Evolutionary conservation across 73 alveolate species (phyloP).

Genomic region (Effrenium voratum): DNA sequence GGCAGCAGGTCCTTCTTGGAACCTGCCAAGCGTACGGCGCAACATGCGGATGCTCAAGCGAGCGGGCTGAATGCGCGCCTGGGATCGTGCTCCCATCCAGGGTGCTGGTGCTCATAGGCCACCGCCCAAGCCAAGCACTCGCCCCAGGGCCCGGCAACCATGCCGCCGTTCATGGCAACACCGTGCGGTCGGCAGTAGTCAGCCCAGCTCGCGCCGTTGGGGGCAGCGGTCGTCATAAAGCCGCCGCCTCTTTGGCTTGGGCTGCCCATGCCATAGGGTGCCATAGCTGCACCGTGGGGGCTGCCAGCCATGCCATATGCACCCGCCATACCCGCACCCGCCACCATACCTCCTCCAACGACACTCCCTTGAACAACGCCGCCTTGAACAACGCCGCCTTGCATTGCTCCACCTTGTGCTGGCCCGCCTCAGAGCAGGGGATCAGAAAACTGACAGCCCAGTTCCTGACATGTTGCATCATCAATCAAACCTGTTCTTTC

Average conservation of each 20-base stretch:
- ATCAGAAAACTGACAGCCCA: not conserved
- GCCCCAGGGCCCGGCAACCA: conserved; percentile 70
- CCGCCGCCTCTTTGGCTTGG: no score
- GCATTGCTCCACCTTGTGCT: no score
- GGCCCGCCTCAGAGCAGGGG: no score
- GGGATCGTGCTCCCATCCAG: conserved; percentile 76
- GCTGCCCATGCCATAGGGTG: no score
- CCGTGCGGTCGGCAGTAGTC: conserved; percentile 33
- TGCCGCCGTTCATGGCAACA: not conserved
- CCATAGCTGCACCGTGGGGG: not conserved
- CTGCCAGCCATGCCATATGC: no score
- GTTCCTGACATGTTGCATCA: not conserved
- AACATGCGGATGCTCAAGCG: not conserved
- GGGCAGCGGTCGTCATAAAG: conserved; percentile 67
- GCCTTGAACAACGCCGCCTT: no score
- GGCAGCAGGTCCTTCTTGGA: conserved; percentile 65
- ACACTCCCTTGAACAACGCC: conserved; percentile 41
- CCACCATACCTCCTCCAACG: not conserved
- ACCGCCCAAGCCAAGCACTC: conserved; percentile 91
- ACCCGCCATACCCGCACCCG: not conserved
- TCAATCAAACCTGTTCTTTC: not conserved
- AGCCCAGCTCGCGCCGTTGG: conserved; percentile 46
- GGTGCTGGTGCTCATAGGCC: conserved; percentile 65
- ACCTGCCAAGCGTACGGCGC: not conserved
- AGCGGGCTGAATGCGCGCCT: conserved; percentile 12